Base-by-base conservation (phyloP, 2,329 filamentous ascomycete species). In the Colletotrichum graminicola region DNA sequence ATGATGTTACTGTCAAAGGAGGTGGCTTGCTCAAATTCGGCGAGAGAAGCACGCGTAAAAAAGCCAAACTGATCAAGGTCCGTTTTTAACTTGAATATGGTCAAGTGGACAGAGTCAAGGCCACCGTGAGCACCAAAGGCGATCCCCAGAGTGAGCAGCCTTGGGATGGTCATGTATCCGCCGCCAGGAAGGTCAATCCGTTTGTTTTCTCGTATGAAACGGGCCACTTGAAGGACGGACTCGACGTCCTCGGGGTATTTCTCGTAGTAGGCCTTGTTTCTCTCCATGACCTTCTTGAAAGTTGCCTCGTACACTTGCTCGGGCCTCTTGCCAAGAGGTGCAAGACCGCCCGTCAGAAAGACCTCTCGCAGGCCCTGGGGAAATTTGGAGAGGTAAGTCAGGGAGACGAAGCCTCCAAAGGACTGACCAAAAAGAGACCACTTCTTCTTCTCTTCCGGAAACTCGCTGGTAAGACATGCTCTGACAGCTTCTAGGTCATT, bases 361-460 rank as follows among this genome's bases (percentile, higher is more conserved):
- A 90, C 90, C 82, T 98, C 95, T 39, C 90, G 89, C 32, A 98
- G 82, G 1, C 93, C 92, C 67, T 94, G 88, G 0, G 94, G 93
- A 75, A 89, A 91, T 79, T 93, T 90, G 2, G 93, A 96, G 21
- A 98, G 87, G 80, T 98, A 98, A 10, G 92, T 95, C 43, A 94
- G 85, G 59, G 87, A 88, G 77, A 94, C 93, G 80, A 97, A 98
- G 1, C 95, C 95, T 49, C 95, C 95, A 80, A 97, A 98, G 21
- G 92, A 95, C 82, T 98, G 95, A 11, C 95, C 95, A 73, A 97
- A 92, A 39, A 96, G 88, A 69, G 91, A 92, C 95, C 95, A 98
- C 78, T 91, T 91, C 79, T 90, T 89, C 78, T 92, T 90, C 59
- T 92, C 89, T 29, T 88, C 84, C 0, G 92, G 90, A 76, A 90